Evolutionary conservation across 2,329 filamentous ascomycete species (phyloP).

Genomic region (Peltaster fructicola): DNA sequence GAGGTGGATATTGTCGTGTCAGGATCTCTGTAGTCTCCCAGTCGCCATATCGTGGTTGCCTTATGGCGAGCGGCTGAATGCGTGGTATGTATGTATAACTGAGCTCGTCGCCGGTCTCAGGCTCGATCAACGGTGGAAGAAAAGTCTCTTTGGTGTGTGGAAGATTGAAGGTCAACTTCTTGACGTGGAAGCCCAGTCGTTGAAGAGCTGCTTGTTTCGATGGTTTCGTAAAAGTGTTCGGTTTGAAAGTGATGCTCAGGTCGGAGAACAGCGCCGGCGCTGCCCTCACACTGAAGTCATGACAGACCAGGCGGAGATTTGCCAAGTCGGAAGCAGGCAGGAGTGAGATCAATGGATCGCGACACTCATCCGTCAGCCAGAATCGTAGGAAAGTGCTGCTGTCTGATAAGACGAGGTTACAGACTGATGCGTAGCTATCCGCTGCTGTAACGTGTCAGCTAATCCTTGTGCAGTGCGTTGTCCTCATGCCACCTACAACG

Average conservation of each 20-base stretch:
- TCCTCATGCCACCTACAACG: conserved; percentile 13
- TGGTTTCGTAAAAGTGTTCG: conserved; percentile 59
- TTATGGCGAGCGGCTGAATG: conserved; percentile 36
- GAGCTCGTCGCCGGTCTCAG: conserved; percentile 57
- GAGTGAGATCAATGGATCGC: conserved; percentile 26
- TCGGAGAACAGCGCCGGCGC: conserved; percentile 53
- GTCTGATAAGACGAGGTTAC: conserved; percentile 31
- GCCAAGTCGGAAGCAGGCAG: conserved; percentile 25
- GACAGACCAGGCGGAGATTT: conserved; percentile 45
- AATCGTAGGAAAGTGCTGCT: conserved; percentile 32
- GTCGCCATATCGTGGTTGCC: conserved; percentile 60
- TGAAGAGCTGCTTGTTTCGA: conserved; percentile 56
- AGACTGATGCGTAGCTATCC: conserved; percentile 28
- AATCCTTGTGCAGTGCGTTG: background rate
- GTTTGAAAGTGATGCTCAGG: conserved; percentile 51
- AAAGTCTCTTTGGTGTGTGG: conserved; percentile 64
- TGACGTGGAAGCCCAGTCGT: conserved; percentile 61
- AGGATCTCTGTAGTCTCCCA: conserved; percentile 63
- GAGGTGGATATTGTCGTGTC: conserved; percentile 69
- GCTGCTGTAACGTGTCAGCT: conserved; percentile 19
- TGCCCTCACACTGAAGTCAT: conserved; percentile 52
- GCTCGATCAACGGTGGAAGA: conserved; percentile 68
- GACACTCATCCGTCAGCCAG: conserved; percentile 31
- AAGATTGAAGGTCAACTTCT: conserved; percentile 60
- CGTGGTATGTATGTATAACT: conserved; percentile 70